Evolutionary conservation across 192 early-diverging fungal genomes (phyloP).

Genomic region (Backusella mclennaniae): DNA sequence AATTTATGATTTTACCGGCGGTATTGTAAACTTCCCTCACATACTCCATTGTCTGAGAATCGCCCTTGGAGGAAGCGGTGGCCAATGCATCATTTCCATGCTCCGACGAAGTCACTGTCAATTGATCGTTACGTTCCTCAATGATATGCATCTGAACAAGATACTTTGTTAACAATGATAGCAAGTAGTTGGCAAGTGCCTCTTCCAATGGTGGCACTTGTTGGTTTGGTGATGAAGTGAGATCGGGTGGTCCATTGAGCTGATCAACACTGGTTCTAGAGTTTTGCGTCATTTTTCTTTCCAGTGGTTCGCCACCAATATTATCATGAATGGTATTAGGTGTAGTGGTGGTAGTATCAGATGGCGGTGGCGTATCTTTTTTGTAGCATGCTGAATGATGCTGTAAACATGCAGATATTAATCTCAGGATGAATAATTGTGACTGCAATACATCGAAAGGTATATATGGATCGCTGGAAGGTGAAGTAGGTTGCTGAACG

Average conservation of each 20-base stretch:
- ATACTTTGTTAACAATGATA: constrained; percentile 12
- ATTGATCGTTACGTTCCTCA: constrained; percentile 8
- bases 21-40: constrained; percentile 71
- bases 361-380: background rate
- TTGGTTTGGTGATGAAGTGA: background rate
- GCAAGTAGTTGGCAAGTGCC: constrained; percentile 31
- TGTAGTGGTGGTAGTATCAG: background rate
- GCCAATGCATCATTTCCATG: constrained; percentile 9
- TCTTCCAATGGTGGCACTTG: constrained; percentile 79
- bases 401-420: constrained; percentile 80
- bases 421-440: constrained; percentile 79
- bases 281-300: background rate
- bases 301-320: background rate
- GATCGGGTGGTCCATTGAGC: background rate
- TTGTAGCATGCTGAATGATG: constrained; percentile 43
- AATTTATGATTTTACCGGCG: constrained; percentile 79
- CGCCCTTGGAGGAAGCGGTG: background rate
- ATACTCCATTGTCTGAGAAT: constrained; percentile 34
- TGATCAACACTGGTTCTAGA: background rate
- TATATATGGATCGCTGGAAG: background rate
- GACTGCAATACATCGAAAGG: constrained; percentile 59
- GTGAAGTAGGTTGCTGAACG: background rate
- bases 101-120: background rate
- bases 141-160: constrained; percentile 11
- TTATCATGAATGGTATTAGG: background rate